Conservation (phyloP, 257 asterid species). For the Sherardia arvensis region DNA sequence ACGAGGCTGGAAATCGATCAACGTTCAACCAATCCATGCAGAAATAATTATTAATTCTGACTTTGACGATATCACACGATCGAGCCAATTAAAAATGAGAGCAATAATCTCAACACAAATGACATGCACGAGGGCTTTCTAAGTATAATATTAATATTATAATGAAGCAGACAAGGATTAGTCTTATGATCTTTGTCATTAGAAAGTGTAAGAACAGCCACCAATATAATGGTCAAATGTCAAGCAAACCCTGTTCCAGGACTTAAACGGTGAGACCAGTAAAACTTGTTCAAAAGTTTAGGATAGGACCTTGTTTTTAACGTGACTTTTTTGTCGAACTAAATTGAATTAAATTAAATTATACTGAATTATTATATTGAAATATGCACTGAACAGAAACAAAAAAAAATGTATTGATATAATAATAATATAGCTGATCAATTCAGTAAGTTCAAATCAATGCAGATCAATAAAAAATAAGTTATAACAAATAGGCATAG, state of each 20-base stretch:
- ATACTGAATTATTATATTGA: too few relatives aligned
- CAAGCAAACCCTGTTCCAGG: not conserved
- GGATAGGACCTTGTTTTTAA: not conserved
- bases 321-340: too few relatives aligned
- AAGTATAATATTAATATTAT: not conserved
- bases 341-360: too few relatives aligned
- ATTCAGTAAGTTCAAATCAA: too few relatives aligned
- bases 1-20: not conserved
- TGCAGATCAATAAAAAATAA: too few relatives aligned
- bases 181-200: not conserved
- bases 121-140: slow-evolving; percentile 1
- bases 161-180: not conserved
- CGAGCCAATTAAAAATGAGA: not conserved
- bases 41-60: not conserved
- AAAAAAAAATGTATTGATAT: too few relatives aligned
- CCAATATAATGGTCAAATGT: not conserved
- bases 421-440: too few relatives aligned
- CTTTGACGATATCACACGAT: not conserved
- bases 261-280: not conserved
- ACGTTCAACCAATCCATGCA: not conserved
- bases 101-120: not conserved
- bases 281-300: not conserved
- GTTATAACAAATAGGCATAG: too few relatives aligned
- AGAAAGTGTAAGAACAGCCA: not conserved
- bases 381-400: too few relatives aligned